Evolutionary conservation across 2,329 filamentous ascomycete genomes (phyloP).

Genomic region (Monosporascus sp.): DNA sequence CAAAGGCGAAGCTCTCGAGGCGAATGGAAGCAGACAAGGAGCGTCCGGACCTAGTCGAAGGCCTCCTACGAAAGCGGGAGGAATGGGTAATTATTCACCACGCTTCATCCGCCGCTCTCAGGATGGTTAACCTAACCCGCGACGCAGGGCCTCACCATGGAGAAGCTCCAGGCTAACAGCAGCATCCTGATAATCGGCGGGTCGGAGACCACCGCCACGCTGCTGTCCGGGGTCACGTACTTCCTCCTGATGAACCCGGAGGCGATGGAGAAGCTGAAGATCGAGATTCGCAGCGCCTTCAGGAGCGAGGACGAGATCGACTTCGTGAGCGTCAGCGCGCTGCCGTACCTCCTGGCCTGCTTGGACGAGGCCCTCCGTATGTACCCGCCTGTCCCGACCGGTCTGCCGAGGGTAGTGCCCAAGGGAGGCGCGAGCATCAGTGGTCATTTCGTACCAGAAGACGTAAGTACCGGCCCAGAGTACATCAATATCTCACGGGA

Average conservation of each 20-base stretch:
- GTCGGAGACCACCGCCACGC: slow-evolving; percentile 40
- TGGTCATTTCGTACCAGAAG: slow-evolving; percentile 11
- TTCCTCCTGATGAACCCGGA: slow-evolving; percentile 29
- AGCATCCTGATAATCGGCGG: slow-evolving; percentile 26
- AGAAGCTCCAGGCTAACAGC: slow-evolving; percentile 3
- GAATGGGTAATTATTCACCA: background rate
- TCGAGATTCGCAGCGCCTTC: slow-evolving; percentile 35
- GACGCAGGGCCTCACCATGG: background rate
- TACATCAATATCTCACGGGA: too few relatives aligned
- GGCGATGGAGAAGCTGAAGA: slow-evolving; percentile 24
- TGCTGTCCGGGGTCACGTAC: slow-evolving; percentile 35
- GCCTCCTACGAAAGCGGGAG: background rate
- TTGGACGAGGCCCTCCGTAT: slow-evolving; percentile 36
- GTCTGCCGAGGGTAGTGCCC: slow-evolving; percentile 10
- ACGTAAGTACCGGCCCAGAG: slow-evolving; percentile 7
- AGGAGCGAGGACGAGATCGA: slow-evolving; percentile 31
- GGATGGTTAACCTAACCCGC: background rate
- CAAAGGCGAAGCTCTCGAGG: background rate
- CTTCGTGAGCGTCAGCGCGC: slow-evolving; percentile 21
- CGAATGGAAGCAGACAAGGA: background rate
- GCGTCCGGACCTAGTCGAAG: background rate
- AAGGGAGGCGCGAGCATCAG: slow-evolving; percentile 13
- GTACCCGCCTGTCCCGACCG: slow-evolving; percentile 28
- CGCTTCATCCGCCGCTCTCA: background rate
- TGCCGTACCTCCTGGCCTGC: slow-evolving; percentile 34